These are phyloP conservation scores for Lentithecium fluviatile DNA, from an alignment of 495 filamentous ascomycete species.

Conservation along the genomic window DNA sequence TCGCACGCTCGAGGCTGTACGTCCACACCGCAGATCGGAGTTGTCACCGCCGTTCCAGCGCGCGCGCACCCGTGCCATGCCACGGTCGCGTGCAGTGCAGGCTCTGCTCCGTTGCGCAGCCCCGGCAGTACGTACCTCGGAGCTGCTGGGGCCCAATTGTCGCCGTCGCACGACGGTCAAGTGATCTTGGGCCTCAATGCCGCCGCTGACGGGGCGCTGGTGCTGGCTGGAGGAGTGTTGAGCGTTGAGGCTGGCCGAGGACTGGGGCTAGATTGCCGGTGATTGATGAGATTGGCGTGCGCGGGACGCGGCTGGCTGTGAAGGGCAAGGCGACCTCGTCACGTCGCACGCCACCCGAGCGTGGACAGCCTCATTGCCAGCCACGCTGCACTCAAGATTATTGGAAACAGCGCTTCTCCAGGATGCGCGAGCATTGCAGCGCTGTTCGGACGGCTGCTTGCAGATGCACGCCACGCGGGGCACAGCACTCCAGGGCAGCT, in stretches of 20 bases:
- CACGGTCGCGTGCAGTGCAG: conserved; percentile 15
- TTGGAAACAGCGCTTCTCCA: conserved; percentile 23
- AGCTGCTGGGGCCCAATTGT: neutral
- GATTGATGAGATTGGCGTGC: too few relatives aligned
- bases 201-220: neutral
- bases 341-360: conserved; percentile 4
- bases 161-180: neutral
- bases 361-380: conserved; percentile 23
- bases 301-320: neutral
- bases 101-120: neutral
- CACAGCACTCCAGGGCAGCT: conserved; percentile 1
- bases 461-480: conserved; percentile 27
- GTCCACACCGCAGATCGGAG: conserved; percentile 1
- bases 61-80: neutral
- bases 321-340: neutral
- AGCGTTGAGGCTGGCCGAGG: neutral
- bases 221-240: neutral
- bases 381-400: conserved; percentile 26
- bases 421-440: neutral
- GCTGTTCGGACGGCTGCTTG: conserved; percentile 15
- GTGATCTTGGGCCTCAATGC: neutral
- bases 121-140: conserved; percentile 3
- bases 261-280: too few relatives aligned
- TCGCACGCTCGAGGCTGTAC: neutral
- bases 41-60: neutral